Base-by-base conservation (phyloP, 208 protist genomes). In the Herpetomonas muscarum region DNA sequence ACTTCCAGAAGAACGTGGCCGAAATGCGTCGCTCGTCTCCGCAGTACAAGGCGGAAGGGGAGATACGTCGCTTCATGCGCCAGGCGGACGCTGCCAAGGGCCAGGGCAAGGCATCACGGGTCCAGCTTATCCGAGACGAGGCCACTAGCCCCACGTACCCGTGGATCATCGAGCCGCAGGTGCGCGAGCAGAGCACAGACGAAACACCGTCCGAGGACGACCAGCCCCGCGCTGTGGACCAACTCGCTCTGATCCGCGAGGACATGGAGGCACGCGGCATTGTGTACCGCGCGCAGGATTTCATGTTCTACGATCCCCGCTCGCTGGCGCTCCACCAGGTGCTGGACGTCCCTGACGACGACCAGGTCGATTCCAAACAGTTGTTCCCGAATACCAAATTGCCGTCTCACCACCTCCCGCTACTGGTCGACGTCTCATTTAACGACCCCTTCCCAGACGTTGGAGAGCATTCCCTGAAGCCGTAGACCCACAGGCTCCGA, bases 361-460 rank as follows among this genome's bases (percentile, higher is more conserved):
- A 12, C 10, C 60, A 89, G 50, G 64, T 93, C 12, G 50, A 81
- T 5, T 58, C 52, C 47, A 55, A 70, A 39, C 71, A 89, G 64
- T 66, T 89, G 0, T 70, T 93, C 24, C 87, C 87, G 1, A 81
- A 69, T 32, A 63, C 54, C 50, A 82, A 81, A 44, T 59, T 86
- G 30, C 87, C 87, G 13, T 93, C 87, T 0, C 87, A 93, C 34
- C 87, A 93, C 51, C 36, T 93, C 4, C 87, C 85, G 1, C 75
- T 93, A 3, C 19, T 87, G 22, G 67, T 86, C 6, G 87, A 93
- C 66, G 70, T 93, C 3, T 93, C 83, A n/a, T 93, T 85, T 67
- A 91, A 78, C 21, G 74, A 93, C 46, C 52, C 65, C 1, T 79
- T 70, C 53, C 86, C 86, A 24, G 74, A 93, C 28, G 78, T 87